These are phyloP conservation scores for Fusarium begoniae DNA, from an alignment of 2,329 filamentous ascomycete genomes.

Conservation along the genomic window DNA sequence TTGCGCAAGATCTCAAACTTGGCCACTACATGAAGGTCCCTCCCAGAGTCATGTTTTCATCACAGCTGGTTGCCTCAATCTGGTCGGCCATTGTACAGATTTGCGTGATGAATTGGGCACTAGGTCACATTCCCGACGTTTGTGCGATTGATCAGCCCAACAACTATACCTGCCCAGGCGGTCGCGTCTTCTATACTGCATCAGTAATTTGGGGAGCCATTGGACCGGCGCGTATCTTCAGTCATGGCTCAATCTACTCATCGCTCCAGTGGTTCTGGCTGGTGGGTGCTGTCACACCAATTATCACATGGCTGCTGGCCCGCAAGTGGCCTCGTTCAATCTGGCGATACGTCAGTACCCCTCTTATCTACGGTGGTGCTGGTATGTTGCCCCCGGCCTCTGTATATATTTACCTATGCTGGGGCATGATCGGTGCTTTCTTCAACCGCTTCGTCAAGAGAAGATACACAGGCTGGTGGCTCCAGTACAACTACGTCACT, in stretches of 20 bases:
- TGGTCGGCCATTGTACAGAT: constrained; percentile 72
- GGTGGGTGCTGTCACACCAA: constrained; percentile 68
- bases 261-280: constrained; percentile 77
- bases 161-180: constrained; percentile 65
- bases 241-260: constrained; percentile 68
- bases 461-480: constrained; percentile 76
- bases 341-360: constrained; percentile 73
- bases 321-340: constrained; percentile 68
- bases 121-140: constrained; percentile 69
- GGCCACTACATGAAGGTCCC: constrained; percentile 75
- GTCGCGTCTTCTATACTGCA: constrained; percentile 70
- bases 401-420: constrained; percentile 75
- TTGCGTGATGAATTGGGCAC: constrained; percentile 72
- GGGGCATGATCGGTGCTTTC: constrained; percentile 72
- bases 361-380: constrained; percentile 73
- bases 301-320: constrained; percentile 70
- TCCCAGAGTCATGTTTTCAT: constrained; percentile 69
- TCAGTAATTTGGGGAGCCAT: constrained; percentile 80
- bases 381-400: constrained; percentile 74
- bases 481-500: constrained; percentile 80
- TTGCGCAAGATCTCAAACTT: constrained; percentile 72
- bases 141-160: constrained; percentile 64
- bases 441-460: constrained; percentile 76
- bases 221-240: constrained; percentile 76
- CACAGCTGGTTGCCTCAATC: constrained; percentile 66